These are phyloP conservation scores for Euphorbia lathyris DNA, from an alignment of 345 rosid species.

Conservation along the genomic window DNA sequence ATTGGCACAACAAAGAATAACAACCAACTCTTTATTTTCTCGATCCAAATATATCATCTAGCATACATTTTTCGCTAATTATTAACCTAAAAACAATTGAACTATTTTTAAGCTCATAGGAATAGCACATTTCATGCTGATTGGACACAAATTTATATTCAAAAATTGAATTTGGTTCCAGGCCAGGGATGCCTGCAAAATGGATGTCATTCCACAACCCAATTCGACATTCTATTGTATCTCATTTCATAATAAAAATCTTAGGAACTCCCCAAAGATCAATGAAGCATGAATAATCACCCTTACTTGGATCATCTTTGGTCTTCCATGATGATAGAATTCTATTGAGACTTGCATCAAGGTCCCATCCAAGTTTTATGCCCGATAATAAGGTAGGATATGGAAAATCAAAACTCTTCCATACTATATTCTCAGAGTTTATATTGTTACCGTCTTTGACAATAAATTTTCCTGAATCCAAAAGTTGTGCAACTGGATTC, in stretches of 20 bases:
- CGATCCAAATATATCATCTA: conserved; percentile 19
- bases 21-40: conserved; percentile 15
- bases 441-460: not conserved
- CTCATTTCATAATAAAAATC: conserved; percentile 2
- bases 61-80: not conserved
- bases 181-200: conserved; percentile 7
- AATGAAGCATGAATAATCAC: conserved; percentile 13
- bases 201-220: conserved; percentile 35
- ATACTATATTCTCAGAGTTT: not conserved
- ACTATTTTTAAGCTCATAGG: conserved; percentile 4
- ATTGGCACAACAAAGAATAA: not conserved
- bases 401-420: conserved; percentile 18
- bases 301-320: conserved; percentile 18
- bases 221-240: conserved; percentile 1
- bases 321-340: conserved; percentile 23
- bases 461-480: conserved; percentile 16
- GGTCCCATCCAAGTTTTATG: conserved; percentile 16
- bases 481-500: conserved; percentile 7
- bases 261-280: conserved; percentile 19
- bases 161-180: not conserved
- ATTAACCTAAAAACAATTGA: conserved; percentile 12
- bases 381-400: conserved; percentile 5
- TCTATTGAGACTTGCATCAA: not conserved
- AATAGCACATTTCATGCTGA: conserved; percentile 6
- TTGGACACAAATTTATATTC: conserved; percentile 12